Conservation (phyloP, 2,329 filamentous ascomycete species). For the Arachnomyces sp. region DNA sequence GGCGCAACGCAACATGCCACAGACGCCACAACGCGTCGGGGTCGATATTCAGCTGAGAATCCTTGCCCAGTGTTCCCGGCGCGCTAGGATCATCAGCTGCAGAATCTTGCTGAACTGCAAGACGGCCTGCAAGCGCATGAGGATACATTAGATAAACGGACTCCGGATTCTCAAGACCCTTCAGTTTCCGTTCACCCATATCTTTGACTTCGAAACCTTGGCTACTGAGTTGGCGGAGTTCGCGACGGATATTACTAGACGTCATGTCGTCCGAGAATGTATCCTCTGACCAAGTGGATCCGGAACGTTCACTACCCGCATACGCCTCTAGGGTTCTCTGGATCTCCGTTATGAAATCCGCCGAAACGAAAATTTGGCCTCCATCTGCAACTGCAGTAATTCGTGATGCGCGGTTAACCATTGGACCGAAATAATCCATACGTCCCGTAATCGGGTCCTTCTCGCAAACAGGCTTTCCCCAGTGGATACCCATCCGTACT, state of each 20-base stretch:
- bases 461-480: slow-evolving; percentile 88
- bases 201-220: slow-evolving; percentile 97
- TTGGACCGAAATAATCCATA: slow-evolving; percentile 99
- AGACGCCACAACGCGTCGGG: slow-evolving; percentile 80
- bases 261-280: slow-evolving; percentile 67
- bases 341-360: slow-evolving; percentile 94
- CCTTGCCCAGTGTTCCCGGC: slow-evolving; percentile 55
- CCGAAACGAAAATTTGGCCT: slow-evolving; percentile 92
- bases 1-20: slow-evolving; percentile 78
- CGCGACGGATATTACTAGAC: slow-evolving; percentile 72
- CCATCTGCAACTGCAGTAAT: slow-evolving; percentile 93
- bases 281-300: slow-evolving; percentile 64
- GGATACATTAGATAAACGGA: slow-evolving; percentile 94
- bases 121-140: slow-evolving; percentile 71
- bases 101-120: slow-evolving; percentile 41
- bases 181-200: slow-evolving; percentile 87
- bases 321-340: slow-evolving; percentile 84
- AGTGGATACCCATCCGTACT: slow-evolving; percentile 96
- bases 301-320: slow-evolving; percentile 70
- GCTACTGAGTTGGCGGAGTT: slow-evolving; percentile 76
- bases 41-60: slow-evolving; percentile 66
- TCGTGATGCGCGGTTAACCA: slow-evolving; percentile 95
- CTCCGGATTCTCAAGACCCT: slow-evolving; percentile 95
- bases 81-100: slow-evolving; percentile 38
- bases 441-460: slow-evolving; percentile 91